Evolutionary conservation across 768 basidiomycete genomes (phyloP).

Genomic region (Phanerochaete carnosa): DNA sequence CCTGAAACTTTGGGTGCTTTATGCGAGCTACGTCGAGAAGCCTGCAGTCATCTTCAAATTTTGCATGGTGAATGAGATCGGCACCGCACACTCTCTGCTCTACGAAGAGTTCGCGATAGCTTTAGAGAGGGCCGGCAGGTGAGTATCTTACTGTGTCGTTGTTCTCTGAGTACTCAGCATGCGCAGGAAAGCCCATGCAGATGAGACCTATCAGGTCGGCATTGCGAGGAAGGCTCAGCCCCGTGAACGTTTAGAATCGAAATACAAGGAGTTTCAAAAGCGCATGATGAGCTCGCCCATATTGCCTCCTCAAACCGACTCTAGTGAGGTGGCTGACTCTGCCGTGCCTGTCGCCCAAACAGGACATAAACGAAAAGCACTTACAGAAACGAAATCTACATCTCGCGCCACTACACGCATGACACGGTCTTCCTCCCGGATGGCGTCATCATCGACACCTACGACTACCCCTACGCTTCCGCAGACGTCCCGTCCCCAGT

Average conservation of each 20-base stretch:
- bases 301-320: constrained; percentile 32
- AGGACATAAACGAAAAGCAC: constrained; percentile 37
- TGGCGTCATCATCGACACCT: constrained; percentile 16
- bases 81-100: constrained; percentile 70
- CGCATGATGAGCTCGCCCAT: constrained; percentile 69
- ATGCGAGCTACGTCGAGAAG: constrained; percentile 89
- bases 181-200: constrained; percentile 79
- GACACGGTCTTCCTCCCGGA: constrained; percentile 26
- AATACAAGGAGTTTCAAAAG: constrained; percentile 86
- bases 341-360: constrained; percentile 11
- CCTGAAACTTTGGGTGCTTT: constrained; percentile 91
- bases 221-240: constrained; percentile 82
- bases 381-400: constrained; percentile 39
- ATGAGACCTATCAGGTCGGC: constrained; percentile 83
- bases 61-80: constrained; percentile 88
- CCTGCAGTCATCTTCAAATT: constrained; percentile 88
- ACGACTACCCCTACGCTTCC: constrained; percentile 30
- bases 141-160: constrained; percentile 15
- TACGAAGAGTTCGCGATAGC: constrained; percentile 92
- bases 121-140: constrained; percentile 83
- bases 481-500: constrained; percentile 24
- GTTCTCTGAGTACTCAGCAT: background rate
- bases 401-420: constrained; percentile 21
- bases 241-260: constrained; percentile 71
- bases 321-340: constrained; percentile 28